Conservation (phyloP, 2,329 filamentous ascomycete species). For the Aureobasidium uvarum region DNA sequence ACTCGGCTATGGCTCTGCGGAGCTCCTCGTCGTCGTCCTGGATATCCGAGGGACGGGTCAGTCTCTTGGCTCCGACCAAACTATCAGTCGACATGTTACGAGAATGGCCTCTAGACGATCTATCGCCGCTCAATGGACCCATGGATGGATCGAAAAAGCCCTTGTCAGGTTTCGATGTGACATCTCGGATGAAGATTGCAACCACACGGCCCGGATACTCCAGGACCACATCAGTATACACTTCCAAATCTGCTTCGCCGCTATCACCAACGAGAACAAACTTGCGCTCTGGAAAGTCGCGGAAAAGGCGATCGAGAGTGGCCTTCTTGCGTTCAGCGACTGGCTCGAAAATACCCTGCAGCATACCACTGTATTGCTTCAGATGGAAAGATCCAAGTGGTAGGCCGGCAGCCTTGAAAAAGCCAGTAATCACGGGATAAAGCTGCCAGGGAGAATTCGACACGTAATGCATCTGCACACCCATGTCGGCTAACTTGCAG, state of each 20-base stretch:
- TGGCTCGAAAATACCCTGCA: constrained; percentile 97
- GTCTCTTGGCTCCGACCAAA: constrained; percentile 36
- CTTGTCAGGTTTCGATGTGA: constrained; percentile 72
- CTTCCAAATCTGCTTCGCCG: constrained; percentile 93
- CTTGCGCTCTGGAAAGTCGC: constrained; percentile 83
- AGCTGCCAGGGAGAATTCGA: constrained; percentile 99
- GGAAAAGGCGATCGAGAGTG: constrained; percentile 78
- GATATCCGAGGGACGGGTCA: constrained; percentile 37
- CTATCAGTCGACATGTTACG: constrained; percentile 37
- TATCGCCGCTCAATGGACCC: constrained; percentile 38
- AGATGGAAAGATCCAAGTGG: constrained; percentile 89
- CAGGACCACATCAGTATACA: constrained; percentile 90
- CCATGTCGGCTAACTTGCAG: constrained; percentile 68
- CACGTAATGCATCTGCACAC: constrained; percentile 91
- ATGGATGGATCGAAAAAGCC: constrained; percentile 74
- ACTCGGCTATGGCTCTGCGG: constrained; percentile 49
- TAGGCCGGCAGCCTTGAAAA: constrained; percentile 75
- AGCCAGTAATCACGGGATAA: constrained; percentile 82
- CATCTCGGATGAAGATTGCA: constrained; percentile 90
- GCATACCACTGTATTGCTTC: constrained; percentile 95
- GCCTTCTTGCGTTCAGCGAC: constrained; percentile 92
- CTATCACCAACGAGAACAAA: constrained; percentile 95
- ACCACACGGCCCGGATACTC: constrained; percentile 79
- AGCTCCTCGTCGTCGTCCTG: constrained; percentile 51
- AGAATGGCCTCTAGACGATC: constrained; percentile 29